These are phyloP conservation scores for Stephania cephalantha DNA, from an alignment of 164 flowering plant species.

Conservation along the genomic window DNA sequence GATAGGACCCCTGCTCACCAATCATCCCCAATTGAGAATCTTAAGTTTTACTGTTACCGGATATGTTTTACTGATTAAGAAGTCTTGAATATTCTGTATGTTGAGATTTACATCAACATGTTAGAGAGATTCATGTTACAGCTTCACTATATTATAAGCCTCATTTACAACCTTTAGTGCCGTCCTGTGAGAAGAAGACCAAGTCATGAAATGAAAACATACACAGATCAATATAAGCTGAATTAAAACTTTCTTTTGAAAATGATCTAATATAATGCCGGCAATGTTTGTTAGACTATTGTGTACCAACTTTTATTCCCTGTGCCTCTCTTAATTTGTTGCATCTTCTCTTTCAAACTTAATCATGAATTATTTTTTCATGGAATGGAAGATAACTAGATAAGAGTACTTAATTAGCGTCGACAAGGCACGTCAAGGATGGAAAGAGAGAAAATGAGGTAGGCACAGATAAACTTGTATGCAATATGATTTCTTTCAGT, in stretches of 20 bases:
- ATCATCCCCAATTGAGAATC: background rate
- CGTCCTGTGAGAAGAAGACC: conserved; percentile 17
- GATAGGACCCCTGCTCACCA: background rate
- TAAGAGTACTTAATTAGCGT: background rate
- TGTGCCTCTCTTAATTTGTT: background rate
- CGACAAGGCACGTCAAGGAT: background rate
- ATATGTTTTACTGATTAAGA: background rate
- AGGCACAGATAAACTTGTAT: background rate
- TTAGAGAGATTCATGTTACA: background rate
- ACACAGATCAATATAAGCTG: background rate
- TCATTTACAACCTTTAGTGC: conserved; percentile 10
- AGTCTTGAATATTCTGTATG: background rate
- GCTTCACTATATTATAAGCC: background rate
- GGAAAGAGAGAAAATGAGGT: background rate
- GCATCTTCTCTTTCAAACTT: background rate
- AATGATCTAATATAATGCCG: conserved; percentile 8
- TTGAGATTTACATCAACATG: background rate
- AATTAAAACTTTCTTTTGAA: background rate
- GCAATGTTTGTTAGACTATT: conserved; percentile 15
- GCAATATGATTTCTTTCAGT: background rate
- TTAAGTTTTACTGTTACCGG: background rate
- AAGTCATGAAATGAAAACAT: conserved; percentile 2
- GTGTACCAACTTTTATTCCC: conserved; percentile 1
- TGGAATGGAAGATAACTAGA: background rate
- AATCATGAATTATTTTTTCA: background rate